Base-by-base conservation (phyloP, 257 asterid species). In the Nicotiana noctiflora region DNA sequence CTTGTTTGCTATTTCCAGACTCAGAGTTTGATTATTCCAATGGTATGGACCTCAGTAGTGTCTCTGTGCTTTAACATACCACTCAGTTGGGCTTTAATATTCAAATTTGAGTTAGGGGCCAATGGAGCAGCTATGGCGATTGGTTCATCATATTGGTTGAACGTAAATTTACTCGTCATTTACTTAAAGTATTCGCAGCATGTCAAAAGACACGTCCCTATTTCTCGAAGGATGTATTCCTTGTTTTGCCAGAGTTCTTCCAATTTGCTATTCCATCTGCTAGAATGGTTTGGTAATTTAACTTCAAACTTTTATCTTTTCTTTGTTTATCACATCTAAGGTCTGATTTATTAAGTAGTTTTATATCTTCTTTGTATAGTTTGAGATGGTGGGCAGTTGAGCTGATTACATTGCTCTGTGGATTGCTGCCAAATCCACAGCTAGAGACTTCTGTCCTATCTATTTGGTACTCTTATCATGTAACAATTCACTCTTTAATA, bases 331-430 rank as follows among this genome's bases (percentile, higher is more conserved):
- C 44, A 37, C 44, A 37, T 7, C 46, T 37, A 1, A 37, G 46
- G 46, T 37, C 52, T 12, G 2, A n/a, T 3, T 3, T 49, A 32
- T 3, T 19, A 21, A 12, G 44, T 34, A 34, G 1, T 32, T 19
- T 51, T 17, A 17, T 23, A 17, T 2, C 31, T 6, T 12, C 8
- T 74, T 2, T 6, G 10, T 37, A 32, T 68, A 91, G 98, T 82
- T 64, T 91, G 79, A 93, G 91, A 77, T 90, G 97, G 97, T 93
- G 96, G 97, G 83, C 94, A 3, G 88, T 90, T 75, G 98, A 93
- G 91, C 83, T 93, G 12, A 67, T 91, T 34, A 62, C 89, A 63
- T 75, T 93, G 92, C 86, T 93, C 18, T 84, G 95, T 4, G 98
- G 98, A 17, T 17, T 89, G 34, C 80, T 91, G 81, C 97, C 94